Base-by-base conservation (phyloP, 139 green algal species). In the Penium margaritaceum region DNA sequence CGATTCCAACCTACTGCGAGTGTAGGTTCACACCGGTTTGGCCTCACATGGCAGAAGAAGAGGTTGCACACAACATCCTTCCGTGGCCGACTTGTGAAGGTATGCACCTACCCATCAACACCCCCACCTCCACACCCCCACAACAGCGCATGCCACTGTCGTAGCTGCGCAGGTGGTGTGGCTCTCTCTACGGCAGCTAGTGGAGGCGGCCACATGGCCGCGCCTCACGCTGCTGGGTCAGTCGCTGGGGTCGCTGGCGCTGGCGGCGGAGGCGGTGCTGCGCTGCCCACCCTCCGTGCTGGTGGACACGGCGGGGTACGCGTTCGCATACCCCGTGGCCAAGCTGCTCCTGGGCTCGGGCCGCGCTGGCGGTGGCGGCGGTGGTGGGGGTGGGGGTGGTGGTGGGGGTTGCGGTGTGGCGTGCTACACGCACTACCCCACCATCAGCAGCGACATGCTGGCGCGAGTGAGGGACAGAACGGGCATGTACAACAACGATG, bases 361-460 rank as follows among this genome's bases (percentile, higher is more conserved):
- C n/a, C n/a, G n/a, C n/a, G n/a, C n/a, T n/a, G n/a, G n/a, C n/a
- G n/a, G n/a, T n/a, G n/a, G n/a, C n/a, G n/a, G n/a, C n/a, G n/a
- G n/a, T n/a, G n/a, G n/a, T n/a, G n/a, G n/a, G n/a, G n/a, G n/a
- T n/a, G n/a, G n/a, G n/a, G n/a, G n/a, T n/a, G n/a, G n/a, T n/a
- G n/a, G n/a, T n/a, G n/a, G n/a, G n/a, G 91, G 93, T 6, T 74
- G 74, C 3, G 36, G 60, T 0, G 90, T 97, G 27, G 89, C 78
- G 12, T 83, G 75, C 12, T 98, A 98, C 77, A 88, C 90, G 44
- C 93, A 97, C 87, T 97, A 96, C 84, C 93, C 93, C 7, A 96
- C 90, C 2, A 83, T 83, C 33, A 89, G 72, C 61, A 86, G 84
- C n/a, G 89, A 98, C 87, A 98, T 98, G 93, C 81, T 97, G 38